phyloP scores from a whole-genome alignment of 2,329 filamentous ascomycete genomes.

The Curvularia hawaiiensis region DNA sequence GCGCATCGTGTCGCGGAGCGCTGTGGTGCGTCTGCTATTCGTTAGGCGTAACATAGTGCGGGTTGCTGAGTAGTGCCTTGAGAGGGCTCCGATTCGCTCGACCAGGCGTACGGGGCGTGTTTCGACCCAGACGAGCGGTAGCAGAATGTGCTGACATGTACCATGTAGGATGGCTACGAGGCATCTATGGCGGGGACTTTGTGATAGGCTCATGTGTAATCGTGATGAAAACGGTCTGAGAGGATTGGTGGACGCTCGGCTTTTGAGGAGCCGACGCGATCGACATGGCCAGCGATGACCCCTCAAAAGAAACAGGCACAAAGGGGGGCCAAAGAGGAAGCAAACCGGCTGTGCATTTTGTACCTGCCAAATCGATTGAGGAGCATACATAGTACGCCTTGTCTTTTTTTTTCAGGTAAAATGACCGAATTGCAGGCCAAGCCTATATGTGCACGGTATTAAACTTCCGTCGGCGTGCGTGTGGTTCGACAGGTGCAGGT shows the following conservation, averaged over 20 bases:
- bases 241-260: constrained; percentile 5
- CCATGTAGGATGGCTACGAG: constrained; percentile 1
- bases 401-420: background rate
- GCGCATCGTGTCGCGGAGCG: constrained; percentile 8
- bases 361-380: background rate
- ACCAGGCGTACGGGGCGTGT: background rate
- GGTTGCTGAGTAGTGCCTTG: background rate
- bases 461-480: background rate
- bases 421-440: background rate
- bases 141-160: background rate
- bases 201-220: constrained; percentile 7
- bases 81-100: constrained; percentile 2
- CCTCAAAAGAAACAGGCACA: background rate
- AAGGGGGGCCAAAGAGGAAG: background rate
- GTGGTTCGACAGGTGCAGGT: constrained; percentile 1
- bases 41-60: constrained; percentile 1
- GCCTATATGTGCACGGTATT: background rate
- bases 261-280: constrained; percentile 16
- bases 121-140: constrained; percentile 6
- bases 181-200: background rate
- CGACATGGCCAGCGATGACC: background rate
- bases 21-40: constrained; percentile 1
- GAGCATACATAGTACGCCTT: background rate
- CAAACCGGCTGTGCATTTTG: background rate
- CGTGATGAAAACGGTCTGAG: constrained; percentile 4